Base-by-base conservation (phyloP, 2,329 filamentous ascomycete genomes). In the Gnomoniopsis sp. region DNA sequence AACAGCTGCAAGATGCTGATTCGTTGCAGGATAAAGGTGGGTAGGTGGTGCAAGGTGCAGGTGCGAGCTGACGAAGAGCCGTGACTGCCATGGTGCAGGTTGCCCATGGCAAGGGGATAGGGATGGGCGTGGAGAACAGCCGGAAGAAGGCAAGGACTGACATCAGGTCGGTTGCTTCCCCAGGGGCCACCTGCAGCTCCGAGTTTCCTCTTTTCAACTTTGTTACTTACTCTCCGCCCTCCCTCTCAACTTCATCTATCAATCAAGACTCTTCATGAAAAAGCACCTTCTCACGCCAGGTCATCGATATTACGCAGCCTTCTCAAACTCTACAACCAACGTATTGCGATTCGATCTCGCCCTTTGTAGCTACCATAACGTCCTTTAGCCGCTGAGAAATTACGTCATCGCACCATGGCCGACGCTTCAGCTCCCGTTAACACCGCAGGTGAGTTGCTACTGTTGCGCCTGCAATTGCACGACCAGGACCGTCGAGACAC, bases 331-430 rank as follows among this genome's bases (percentile, higher is more conserved):
- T 50, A 23, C 52, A 52, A 38, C 22, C 30, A 57, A 61, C 47
- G 44, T 43, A 22, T 55, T 49, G 56, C 48, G 48, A 53, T 58
- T 38, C 49, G 19, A 51, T 15, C 30, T 57, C 36, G 34, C 54
- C 30, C 49, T 50, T 34, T 53, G 48, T 26, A 30, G 41, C 30
- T 33, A 38, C 49, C 23, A 22, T 19, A 44, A 19, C n/a, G 19
- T 10, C 44, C 47, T 23, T 49, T 30, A 46, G 41, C 52, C 49
- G 21, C 59, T 33, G 3, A 22, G 51, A 36, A 44, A 58, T 61
- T 62, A 62, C 61, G 61, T 62, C 61, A 62, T 61, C 61, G 58
- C 55, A 49, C 4, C 26, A 62, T 62, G 61, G 61, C 60, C 57
- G 57, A 61, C 58, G 52, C 41, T 44, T 52, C 55, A 58, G 52